Conservation (phyloP, 495 filamentous ascomycete species). For the Podospora comata region DNA sequence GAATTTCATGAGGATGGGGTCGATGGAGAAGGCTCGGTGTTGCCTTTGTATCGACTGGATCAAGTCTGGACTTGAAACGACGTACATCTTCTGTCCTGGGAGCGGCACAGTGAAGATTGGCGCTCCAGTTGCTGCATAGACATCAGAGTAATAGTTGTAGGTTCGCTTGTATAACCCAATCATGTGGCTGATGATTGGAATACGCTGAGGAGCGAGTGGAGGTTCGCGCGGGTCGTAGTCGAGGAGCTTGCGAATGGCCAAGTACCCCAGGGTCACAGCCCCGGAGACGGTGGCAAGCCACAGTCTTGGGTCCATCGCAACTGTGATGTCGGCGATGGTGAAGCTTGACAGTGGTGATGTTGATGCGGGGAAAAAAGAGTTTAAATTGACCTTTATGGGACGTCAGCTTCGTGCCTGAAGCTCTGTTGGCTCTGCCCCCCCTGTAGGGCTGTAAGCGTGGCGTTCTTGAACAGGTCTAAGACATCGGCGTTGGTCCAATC, state of each 20-base stretch:
- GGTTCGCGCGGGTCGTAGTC: slow-evolving; percentile 32
- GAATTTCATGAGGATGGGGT: slow-evolving; percentile 39
- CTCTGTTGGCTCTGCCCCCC: background rate
- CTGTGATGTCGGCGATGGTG: background rate
- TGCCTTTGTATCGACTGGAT: slow-evolving; percentile 37
- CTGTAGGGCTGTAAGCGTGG: background rate
- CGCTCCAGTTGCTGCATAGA: slow-evolving; percentile 14
- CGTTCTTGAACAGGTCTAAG: background rate
- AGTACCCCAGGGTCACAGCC: slow-evolving; percentile 17
- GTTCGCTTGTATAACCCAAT: slow-evolving; percentile 28
- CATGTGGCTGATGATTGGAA: slow-evolving; percentile 33
- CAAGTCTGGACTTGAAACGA: slow-evolving; percentile 35
- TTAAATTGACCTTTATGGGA: background rate
- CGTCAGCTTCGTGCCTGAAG: background rate
- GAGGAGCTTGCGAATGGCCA: slow-evolving; percentile 20
- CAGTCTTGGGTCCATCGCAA: background rate
- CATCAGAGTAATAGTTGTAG: slow-evolving; percentile 15
- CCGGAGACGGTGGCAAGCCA: slow-evolving; percentile 13
- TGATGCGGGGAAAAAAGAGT: background rate
- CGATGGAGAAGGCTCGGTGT: slow-evolving; percentile 35
- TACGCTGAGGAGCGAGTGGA: slow-evolving; percentile 25
- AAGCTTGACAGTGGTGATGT: background rate
- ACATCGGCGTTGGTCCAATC: background rate
- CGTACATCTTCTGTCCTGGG: slow-evolving; percentile 38
- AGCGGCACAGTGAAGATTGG: slow-evolving; percentile 40